Evolutionary conservation across 768 basidiomycete genomes (phyloP), one percentile per base, ranked within the genome.

Genomic region (Lactarius tabidus): DNA sequence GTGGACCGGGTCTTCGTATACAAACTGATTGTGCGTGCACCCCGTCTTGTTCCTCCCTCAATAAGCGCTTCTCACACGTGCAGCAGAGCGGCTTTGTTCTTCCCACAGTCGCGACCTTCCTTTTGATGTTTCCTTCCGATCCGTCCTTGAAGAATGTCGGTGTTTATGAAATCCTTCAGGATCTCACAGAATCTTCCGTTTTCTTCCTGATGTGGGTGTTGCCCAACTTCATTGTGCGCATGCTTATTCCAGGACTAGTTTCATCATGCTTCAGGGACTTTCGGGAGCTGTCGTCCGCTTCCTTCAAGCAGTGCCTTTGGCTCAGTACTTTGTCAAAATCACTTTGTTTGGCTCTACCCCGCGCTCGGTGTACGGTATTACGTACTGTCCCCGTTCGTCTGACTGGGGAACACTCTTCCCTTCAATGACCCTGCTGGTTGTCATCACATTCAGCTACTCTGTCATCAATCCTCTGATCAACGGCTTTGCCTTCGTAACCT

Each of bases 1-100:
- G 97, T 98, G 95, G 87, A 86, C 1, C 81, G 97, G 26, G 98
- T 82, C 78, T 96, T 96, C 78, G 78, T 93, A 68, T 97, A 96
- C 82, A 89, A 91, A 78, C 90, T 95, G 56, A 77, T 97, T 60
- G 93, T 95, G 76, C 68, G 92, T 67, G 26, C 36, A 18, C 26
- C 67, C 33, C 56, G 23, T 39, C 20, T 35, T 8, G 15, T 33
- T 0, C n/a, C n/a, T n/a, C n/a, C 41, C 29, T 61, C 6, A 38
- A 31, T 14, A 52, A 43, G 15, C 14, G 18, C 15, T 64, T 69
- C 39, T 56, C 41, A 45, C 17, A 18, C 18, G 39, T 67, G 35
- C 17, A 33, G 17, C 55, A 97, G 90, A 91, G 98, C 77, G 93
- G 92, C 2, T 99, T n/a, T n/a, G n/a, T n/a, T n/a, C n/a, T n/a